Evolutionary conservation across 2,329 filamentous ascomycete genomes (phyloP).

Genomic region (Arthrobotrys sinensis): DNA sequence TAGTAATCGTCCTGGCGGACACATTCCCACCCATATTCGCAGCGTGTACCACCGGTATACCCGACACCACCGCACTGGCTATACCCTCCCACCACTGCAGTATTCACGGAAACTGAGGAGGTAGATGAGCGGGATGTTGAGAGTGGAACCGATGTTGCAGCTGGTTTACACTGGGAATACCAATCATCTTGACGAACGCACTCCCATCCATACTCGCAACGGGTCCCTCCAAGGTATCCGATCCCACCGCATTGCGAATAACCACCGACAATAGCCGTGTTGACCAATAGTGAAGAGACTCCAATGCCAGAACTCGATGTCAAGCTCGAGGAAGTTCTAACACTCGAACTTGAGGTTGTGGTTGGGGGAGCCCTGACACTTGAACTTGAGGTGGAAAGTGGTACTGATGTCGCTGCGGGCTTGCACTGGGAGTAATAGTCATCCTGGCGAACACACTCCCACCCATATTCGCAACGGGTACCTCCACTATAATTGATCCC

Average conservation of each 20-base stretch:
- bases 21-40: conserved; percentile 45
- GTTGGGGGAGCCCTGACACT: not conserved
- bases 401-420: conserved; percentile 28
- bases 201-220: conserved; percentile 37
- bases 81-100: conserved; percentile 39
- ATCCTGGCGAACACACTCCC: conserved; percentile 18
- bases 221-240: conserved; percentile 51
- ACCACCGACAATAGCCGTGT: not conserved
- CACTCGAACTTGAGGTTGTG: not conserved
- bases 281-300: not conserved
- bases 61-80: conserved; percentile 59
- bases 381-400: conserved; percentile 3
- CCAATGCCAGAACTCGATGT: conserved; percentile 3
- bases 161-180: conserved; percentile 57
- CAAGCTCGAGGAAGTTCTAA: too few species aligned
- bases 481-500: conserved; percentile 30
- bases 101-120: not conserved
- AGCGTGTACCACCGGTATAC: conserved; percentile 58
- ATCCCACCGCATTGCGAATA: conserved; percentile 60
- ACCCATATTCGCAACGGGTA: conserved; percentile 25
- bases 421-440: conserved; percentile 44
- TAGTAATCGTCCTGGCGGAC: conserved; percentile 4
- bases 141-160: not conserved
- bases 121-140: not conserved
- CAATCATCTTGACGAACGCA: conserved; percentile 36